Percentiles rank a stretch among this genome's conserved stretches.
Conservation (phyloP, 306 rosid genomes). For the Mimosa bimucronata region DNA sequence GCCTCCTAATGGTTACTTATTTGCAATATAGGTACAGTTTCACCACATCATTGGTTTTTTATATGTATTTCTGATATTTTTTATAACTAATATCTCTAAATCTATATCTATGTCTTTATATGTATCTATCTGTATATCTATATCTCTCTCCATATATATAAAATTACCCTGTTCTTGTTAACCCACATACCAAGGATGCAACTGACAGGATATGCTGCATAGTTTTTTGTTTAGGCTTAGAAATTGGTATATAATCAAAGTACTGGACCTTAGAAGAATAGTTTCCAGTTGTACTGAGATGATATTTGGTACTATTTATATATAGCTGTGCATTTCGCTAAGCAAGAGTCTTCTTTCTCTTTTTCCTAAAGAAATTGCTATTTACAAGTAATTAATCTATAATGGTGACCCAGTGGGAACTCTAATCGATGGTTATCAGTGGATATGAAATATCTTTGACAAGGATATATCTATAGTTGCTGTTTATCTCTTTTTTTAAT, state of each 20-base stretch:
- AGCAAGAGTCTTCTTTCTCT: neutral
- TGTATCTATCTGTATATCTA: too few species aligned
- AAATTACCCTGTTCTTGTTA: slow-evolving; percentile 29
- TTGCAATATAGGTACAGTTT: slow-evolving; percentile 19
- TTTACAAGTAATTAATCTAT: too few species aligned
- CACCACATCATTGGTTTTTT: slow-evolving; percentile 15
- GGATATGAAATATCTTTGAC: too few species aligned
- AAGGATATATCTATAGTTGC: too few species aligned
- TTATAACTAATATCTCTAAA: neutral
- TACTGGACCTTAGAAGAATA: slow-evolving; percentile 10
- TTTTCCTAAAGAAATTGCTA: neutral
- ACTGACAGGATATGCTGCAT: slow-evolving; percentile 7
- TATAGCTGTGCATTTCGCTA: neutral
- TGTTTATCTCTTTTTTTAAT: too few species aligned
- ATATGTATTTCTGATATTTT: slow-evolving; percentile 23
- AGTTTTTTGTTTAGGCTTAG: slow-evolving; percentile 22
- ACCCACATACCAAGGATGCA: slow-evolving; percentile 23
- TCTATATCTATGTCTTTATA: neutral
- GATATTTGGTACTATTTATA: neutral
- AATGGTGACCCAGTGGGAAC: too few species aligned
- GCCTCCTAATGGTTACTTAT: neutral
- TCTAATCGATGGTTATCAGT: too few species aligned
- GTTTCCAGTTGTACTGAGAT: slow-evolving; percentile 15
- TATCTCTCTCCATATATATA: neutral
- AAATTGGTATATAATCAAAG: slow-evolving; percentile 32